Percentiles rank a stretch among this genome's conserved stretches.
These are phyloP conservation scores for Linnemannia exigua DNA, from an alignment of 192 early-diverging fungal species.

Conservation along the genomic window DNA sequence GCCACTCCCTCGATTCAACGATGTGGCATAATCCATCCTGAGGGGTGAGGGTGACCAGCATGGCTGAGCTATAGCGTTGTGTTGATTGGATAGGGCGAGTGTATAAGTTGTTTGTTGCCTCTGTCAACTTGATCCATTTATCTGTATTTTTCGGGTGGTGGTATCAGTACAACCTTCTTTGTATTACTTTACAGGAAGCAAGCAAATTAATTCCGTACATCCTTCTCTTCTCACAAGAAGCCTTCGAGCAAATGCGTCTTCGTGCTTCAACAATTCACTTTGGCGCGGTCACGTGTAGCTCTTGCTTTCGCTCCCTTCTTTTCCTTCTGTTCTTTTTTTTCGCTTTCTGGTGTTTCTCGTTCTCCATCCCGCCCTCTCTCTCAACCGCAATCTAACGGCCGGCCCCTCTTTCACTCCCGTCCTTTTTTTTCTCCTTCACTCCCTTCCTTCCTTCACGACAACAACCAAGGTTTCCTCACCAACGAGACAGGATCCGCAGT, in stretches of 20 bases:
- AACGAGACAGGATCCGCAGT: neutral
- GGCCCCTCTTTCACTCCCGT: neutral
- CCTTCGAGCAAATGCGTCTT: neutral
- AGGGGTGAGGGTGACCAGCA: too few species aligned
- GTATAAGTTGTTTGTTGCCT: too few species aligned
- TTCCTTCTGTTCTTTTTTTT: neutral
- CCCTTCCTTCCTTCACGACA: neutral
- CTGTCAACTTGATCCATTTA: too few species aligned
- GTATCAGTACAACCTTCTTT: too few species aligned
- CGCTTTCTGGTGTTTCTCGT: neutral
- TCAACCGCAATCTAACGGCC: conserved; percentile 5
- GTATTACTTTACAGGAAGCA: too few species aligned
- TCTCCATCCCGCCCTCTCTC: neutral
- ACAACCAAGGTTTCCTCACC: neutral
- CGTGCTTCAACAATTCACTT: neutral
- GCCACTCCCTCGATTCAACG: too few species aligned
- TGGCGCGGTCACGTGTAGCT: neutral
- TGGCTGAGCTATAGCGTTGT: too few species aligned
- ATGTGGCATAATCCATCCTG: too few species aligned
- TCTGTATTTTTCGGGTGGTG: too few species aligned
- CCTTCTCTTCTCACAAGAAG: neutral
- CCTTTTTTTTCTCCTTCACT: neutral
- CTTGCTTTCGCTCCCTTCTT: neutral
- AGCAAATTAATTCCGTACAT: too few species aligned
- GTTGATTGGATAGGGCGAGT: too few species aligned